Conservation (phyloP, 2,329 filamentous ascomycete species). For the Lasiodiplodia theobromae region DNA sequence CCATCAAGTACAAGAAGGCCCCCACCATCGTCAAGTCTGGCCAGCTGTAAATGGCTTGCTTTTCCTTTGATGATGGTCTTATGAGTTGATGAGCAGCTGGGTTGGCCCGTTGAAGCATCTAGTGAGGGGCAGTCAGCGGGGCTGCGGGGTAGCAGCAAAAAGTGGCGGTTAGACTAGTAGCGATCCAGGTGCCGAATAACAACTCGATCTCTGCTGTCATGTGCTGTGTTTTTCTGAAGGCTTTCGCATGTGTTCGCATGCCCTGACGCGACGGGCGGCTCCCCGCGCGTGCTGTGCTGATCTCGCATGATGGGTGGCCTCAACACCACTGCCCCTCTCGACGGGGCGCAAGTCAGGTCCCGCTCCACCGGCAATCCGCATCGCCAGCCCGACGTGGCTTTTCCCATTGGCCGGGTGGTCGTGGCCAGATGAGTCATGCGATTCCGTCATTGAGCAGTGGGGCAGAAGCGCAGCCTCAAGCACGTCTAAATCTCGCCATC, state of each 20-base stretch:
- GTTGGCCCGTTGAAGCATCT: slow-evolving; percentile 8
- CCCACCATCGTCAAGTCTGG: slow-evolving; percentile 63
- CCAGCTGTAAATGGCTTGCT: slow-evolving; percentile 36
- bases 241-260: neutral
- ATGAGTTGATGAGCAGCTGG: slow-evolving; percentile 24
- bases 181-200: slow-evolving; percentile 17
- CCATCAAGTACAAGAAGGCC: slow-evolving; percentile 58
- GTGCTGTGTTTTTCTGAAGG: neutral
- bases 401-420: slow-evolving; percentile 4
- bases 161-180: slow-evolving; percentile 29
- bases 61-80: slow-evolving; percentile 12
- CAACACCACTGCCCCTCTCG: neutral
- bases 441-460: slow-evolving; percentile 20
- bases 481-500: neutral
- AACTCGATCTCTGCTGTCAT: slow-evolving; percentile 25
- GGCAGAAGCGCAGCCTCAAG: neutral
- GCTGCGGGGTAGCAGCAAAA: slow-evolving; percentile 30
- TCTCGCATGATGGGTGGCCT: slow-evolving; percentile 1
- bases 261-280: neutral
- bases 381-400: slow-evolving; percentile 12
- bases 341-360: slow-evolving; percentile 15
- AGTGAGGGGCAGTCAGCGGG: slow-evolving; percentile 27
- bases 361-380: neutral
- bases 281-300: slow-evolving; percentile 6
- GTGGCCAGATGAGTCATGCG: neutral